Evolutionary conservation across 2,329 filamentous ascomycete species (phyloP).

Genomic region (Nemania diffusa): DNA sequence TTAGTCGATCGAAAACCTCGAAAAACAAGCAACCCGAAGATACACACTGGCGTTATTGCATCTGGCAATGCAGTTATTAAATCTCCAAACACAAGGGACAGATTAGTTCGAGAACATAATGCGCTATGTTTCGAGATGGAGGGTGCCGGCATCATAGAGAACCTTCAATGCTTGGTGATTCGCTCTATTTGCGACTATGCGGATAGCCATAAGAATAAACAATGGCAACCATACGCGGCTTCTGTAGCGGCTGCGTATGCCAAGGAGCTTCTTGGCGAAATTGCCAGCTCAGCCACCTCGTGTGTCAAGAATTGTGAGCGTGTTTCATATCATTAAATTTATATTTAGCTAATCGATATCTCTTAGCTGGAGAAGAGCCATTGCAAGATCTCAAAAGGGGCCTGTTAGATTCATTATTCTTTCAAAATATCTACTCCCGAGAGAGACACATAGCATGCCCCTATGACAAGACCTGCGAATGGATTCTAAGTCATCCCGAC

Average conservation of each 20-base stretch:
- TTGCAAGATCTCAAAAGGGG: neutral
- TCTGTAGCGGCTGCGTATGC: conserved; percentile 22
- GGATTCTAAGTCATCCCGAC: conserved; percentile 40
- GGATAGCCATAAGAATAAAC: conserved; percentile 27
- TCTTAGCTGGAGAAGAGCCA: neutral
- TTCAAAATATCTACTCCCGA: conserved; percentile 36
- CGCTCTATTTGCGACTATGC: conserved; percentile 29
- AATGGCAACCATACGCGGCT: conserved; percentile 28
- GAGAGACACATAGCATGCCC: conserved; percentile 29
- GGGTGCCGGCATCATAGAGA: conserved; percentile 19
- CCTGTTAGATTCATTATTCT: conserved; percentile 33
- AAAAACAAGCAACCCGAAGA: neutral
- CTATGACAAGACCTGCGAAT: conserved; percentile 39
- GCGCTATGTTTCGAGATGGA: conserved; percentile 38
- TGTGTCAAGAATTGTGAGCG: neutral
- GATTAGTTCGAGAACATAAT: neutral
- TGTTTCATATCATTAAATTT: neutral
- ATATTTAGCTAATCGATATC: neutral
- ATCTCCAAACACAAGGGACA: conserved; percentile 16
- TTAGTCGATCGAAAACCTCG: neutral
- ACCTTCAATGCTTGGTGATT: conserved; percentile 28
- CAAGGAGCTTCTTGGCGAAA: conserved; percentile 2
- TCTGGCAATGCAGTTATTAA: conserved; percentile 34
- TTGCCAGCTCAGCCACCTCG: neutral
- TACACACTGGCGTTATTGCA: conserved; percentile 37